These are phyloP conservation scores for Malassezia brasiliensis DNA, from an alignment of 1,284 basidiomycete species.

Conservation along the genomic window DNA sequence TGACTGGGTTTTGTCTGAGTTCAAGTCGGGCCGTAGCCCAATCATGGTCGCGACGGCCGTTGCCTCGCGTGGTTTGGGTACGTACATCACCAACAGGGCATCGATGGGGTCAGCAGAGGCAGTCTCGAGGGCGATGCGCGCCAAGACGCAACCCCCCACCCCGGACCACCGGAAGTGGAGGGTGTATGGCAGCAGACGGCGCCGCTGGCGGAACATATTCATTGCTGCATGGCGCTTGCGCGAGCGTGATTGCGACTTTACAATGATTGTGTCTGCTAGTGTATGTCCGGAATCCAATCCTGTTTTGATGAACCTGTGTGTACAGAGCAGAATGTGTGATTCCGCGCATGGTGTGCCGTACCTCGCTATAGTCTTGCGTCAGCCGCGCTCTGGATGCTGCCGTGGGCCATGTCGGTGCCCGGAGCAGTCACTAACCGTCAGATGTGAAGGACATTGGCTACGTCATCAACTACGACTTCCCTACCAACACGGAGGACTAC, in stretches of 20 bases:
- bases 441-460: slow-evolving; percentile 92
- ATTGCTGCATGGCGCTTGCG: slow-evolving; percentile 1
- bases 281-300: slow-evolving; percentile 3
- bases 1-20: slow-evolving; percentile 96
- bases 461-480: slow-evolving; percentile 77
- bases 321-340: not conserved
- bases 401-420: not conserved
- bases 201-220: slow-evolving; percentile 1
- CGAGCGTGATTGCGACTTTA: not conserved
- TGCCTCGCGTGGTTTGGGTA: slow-evolving; percentile 98
- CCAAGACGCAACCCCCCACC: too few species aligned
- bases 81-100: slow-evolving; percentile 52
- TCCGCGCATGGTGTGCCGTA: not conserved
- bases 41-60: slow-evolving; percentile 79
- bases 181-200: not conserved
- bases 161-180: too few species aligned
- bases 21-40: slow-evolving; percentile 92
- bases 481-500: slow-evolving; percentile 90
- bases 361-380: not conserved
- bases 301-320: not conserved
- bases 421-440: slow-evolving; percentile 41
- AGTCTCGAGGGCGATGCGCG: not conserved
- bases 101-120: not conserved
- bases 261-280: slow-evolving; percentile 11
- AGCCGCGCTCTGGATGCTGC: not conserved